Percentiles rank a stretch among this genome's conserved stretches.
Conservation (phyloP, 83 land plant genomes). For the Picea mariana region DNA sequence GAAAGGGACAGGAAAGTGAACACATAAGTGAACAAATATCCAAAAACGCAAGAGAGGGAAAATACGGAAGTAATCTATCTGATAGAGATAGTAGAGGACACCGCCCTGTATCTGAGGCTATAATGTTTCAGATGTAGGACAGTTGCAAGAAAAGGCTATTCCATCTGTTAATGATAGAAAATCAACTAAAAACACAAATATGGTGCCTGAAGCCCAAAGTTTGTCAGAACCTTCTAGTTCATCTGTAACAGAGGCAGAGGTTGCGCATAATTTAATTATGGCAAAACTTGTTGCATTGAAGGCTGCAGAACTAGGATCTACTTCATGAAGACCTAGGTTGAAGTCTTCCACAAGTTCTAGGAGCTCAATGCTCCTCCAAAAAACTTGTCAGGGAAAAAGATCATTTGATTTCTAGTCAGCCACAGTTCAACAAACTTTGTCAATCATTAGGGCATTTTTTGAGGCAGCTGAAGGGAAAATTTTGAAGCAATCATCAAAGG, state of each 20-base stretch:
- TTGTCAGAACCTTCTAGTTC: conserved; percentile 22
- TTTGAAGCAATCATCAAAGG: too few relatives aligned
- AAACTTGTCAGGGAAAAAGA: too few relatives aligned
- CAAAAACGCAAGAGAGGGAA: conserved; percentile 8
- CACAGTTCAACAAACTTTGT: too few relatives aligned
- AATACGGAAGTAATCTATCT: neutral
- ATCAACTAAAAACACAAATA: conserved; percentile 26
- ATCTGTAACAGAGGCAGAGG: conserved; percentile 23
- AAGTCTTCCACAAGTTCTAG: too few relatives aligned
- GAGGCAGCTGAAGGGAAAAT: too few relatives aligned
- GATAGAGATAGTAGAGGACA: conserved; percentile 2
- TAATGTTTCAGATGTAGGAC: conserved; percentile 5
- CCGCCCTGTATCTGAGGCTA: too few relatives aligned
- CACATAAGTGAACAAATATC: neutral
- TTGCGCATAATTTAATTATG: conserved; percentile 45
- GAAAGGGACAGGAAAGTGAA: conserved; percentile 13
- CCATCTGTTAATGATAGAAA: conserved; percentile 22
- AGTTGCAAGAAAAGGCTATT: neutral
- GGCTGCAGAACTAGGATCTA: conserved; percentile 65
- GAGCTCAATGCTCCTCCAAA: too few relatives aligned
- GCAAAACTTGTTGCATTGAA: conserved; percentile 75
- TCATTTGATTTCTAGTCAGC: too few relatives aligned
- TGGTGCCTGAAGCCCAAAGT: conserved; percentile 21
- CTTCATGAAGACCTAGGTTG: too few relatives aligned
- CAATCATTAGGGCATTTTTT: too few relatives aligned